Evolutionary conservation across 495 filamentous ascomycete genomes (phyloP), one percentile per base, ranked within the genome.

Genomic region (Hypoxylon rickii): DNA sequence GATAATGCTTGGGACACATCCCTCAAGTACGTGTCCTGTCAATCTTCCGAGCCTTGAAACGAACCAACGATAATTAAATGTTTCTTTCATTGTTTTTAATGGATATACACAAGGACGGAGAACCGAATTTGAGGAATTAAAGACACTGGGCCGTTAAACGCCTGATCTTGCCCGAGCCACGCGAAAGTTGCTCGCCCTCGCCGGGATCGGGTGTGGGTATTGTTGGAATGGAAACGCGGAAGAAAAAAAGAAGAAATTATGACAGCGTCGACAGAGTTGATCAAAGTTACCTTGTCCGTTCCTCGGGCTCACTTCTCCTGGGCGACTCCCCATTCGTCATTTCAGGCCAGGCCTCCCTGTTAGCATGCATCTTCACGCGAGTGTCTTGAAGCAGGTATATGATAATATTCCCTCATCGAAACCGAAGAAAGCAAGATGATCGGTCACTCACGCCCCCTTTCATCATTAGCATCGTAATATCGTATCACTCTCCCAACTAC

Each of bases 401-500:
- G 22, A 10, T 29, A 29, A 29, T 29, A 29, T 29, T 29, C 32
- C 32, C 32, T 36, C 13, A 38, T 7, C 34, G 16, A 5, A 13
- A 3, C 12, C 3, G 6, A 7, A 6, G 6, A 7, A 7, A 34
- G 32, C 18, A 38, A 18, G 8, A 10, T 13, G 18, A 15, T 13
- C 34, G 2, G 13, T 36, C 3, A 13, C 1, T 34, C 10, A 39
- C 3, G 10, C 7, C 40, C 29, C 33, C 29, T 21, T 16, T 26
- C 24, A 38, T 42, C 55, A 49, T 40, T 53, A 47, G 51, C 39
- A 55, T 57, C 51, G 46, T 57, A 56, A 56, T 40, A 38, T 56
- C 51, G 61, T 57, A 26, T 48, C 56, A 31, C 56, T 53, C 43
- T 45, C 53, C 56, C 54, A 51, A 39, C 56, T 65, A 21, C 51